These are phyloP conservation scores for Galerina sulciceps DNA, from an alignment of 768 basidiomycete genomes.

Conservation along the genomic window DNA sequence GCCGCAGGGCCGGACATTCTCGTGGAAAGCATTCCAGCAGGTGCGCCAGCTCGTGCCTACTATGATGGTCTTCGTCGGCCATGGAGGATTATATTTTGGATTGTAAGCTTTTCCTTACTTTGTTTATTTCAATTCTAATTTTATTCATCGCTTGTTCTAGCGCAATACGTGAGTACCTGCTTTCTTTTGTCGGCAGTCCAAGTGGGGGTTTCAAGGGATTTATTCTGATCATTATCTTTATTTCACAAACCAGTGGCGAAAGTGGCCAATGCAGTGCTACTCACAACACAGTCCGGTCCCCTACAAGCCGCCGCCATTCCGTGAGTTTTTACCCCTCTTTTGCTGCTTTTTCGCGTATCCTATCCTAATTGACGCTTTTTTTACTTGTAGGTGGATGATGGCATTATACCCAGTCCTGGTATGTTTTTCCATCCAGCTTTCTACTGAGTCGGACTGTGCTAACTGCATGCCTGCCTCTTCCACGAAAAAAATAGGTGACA, in stretches of 20 bases:
- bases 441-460: not conserved
- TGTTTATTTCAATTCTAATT: not conserved
- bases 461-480: not conserved
- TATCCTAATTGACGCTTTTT: not conserved
- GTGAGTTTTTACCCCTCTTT: not conserved
- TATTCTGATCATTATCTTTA: not conserved
- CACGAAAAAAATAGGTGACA: constrained; percentile 2
- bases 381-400: constrained; percentile 14
- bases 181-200: not conserved
- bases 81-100: constrained; percentile 24
- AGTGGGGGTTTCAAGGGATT: not conserved
- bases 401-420: constrained; percentile 22
- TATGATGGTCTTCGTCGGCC: constrained; percentile 22
- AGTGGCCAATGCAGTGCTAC: constrained; percentile 16
- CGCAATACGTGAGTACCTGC: constrained; percentile 11
- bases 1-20: not conserved
- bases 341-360: not conserved
- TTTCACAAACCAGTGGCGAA: constrained; percentile 13
- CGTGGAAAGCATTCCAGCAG: constrained; percentile 12
- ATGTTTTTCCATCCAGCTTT: not conserved
- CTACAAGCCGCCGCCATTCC: constrained; percentile 20
- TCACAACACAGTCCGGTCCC: constrained; percentile 16
- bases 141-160: not conserved
- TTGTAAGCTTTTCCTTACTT: constrained; percentile 13
- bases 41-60: constrained; percentile 23